phyloP scores from a whole-genome alignment of 1,284 basidiomycete genomes.

The Ganoderma multipileum region DNA sequence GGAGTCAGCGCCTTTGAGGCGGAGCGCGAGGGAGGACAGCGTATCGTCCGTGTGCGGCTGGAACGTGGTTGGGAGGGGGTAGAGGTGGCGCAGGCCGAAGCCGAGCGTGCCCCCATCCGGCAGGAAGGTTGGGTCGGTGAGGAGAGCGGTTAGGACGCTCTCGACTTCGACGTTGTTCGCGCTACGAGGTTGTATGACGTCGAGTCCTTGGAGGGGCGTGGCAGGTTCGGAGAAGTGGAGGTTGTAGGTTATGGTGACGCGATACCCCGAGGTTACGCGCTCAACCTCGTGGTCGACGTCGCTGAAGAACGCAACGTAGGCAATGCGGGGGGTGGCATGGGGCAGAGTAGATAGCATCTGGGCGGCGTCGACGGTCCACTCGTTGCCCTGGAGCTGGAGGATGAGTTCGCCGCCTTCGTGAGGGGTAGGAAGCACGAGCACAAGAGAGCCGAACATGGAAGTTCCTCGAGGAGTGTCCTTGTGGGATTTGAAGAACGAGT shows the following conservation, averaged over 20 bases:
- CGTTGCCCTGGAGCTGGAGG: conserved; percentile 39
- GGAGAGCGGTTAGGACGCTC: conserved; percentile 28
- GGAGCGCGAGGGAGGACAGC: conserved; percentile 12
- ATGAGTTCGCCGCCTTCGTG: conserved; percentile 49
- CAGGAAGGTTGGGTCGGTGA: conserved; percentile 39
- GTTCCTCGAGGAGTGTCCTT: conserved; percentile 46
- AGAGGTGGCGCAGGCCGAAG: conserved; percentile 44
- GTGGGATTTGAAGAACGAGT: conserved; percentile 51
- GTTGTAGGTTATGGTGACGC: conserved; percentile 53
- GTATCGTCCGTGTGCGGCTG: conserved; percentile 10
- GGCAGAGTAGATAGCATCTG: conserved; percentile 21
- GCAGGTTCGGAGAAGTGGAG: conserved; percentile 35
- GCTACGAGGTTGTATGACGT: conserved; percentile 14
- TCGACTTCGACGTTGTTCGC: conserved; percentile 16
- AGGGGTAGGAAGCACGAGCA: conserved; percentile 46
- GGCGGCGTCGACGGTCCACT: conserved; percentile 42
- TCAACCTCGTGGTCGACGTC: conserved; percentile 54
- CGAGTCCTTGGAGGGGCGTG: background rate
- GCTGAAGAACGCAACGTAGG: conserved; percentile 48
- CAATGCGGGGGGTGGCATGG: conserved; percentile 24
- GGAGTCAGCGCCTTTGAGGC: conserved; percentile 33
- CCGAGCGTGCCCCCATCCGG: conserved; percentile 43
- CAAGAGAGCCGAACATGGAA: conserved; percentile 46
- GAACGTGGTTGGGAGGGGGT: conserved; percentile 33
- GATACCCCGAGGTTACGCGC: conserved; percentile 45